Conservation (phyloP, 352 stramenopile species). For the Globisporangium solare region DNA sequence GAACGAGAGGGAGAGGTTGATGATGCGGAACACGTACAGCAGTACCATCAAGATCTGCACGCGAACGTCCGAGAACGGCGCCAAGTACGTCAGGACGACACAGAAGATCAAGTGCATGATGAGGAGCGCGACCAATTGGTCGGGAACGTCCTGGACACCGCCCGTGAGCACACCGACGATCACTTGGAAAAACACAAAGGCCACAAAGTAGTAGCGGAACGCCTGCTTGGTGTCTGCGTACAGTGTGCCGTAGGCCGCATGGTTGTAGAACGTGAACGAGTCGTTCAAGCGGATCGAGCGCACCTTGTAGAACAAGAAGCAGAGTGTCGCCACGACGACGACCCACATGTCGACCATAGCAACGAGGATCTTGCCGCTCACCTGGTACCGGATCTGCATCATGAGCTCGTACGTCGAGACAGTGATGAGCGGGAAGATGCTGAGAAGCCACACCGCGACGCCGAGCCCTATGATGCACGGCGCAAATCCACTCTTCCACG, state of each 20-base stretch:
- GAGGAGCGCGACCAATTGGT: conserved; percentile 50
- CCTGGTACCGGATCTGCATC: conserved; percentile 56
- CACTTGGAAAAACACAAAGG: conserved; percentile 40
- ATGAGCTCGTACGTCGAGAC: conserved; percentile 56
- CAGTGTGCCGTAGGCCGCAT: conserved; percentile 49
- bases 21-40: conserved; percentile 38
- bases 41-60: conserved; percentile 31
- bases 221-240: conserved; percentile 50
- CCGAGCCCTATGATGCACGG: conserved; percentile 47
- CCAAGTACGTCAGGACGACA: conserved; percentile 40
- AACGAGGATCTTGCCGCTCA: conserved; percentile 37
- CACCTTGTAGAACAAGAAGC: conserved; percentile 39
- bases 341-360: conserved; percentile 43
- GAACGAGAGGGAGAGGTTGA: conserved; percentile 49
- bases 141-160: conserved; percentile 31
- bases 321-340: conserved; percentile 36
- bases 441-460: conserved; percentile 48
- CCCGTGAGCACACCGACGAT: conserved; percentile 49
- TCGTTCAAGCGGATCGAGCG: conserved; percentile 27
- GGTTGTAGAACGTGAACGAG: conserved; percentile 43
- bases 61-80: conserved; percentile 37
- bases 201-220: conserved; percentile 63
- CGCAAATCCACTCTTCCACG: conserved; percentile 31
- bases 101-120: conserved; percentile 49
- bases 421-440: conserved; percentile 48